A percentile compares a stretch with the other conserved stretches of the same genome.
phyloP scores from a whole-genome alignment of 106 monocot species.

The Iris macrosiphon region DNA sequence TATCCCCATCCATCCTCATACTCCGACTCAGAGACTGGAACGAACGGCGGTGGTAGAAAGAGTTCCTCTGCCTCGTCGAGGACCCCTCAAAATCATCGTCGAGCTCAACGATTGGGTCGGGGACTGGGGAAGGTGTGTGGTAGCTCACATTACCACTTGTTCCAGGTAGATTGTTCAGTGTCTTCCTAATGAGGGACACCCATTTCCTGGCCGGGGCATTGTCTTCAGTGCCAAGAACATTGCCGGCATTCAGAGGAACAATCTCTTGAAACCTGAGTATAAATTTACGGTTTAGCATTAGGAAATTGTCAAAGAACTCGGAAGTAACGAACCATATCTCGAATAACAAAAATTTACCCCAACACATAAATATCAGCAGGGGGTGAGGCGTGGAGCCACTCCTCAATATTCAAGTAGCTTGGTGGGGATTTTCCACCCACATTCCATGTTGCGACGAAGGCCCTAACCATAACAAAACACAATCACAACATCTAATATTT shows the following conservation, averaged over 20 bases:
- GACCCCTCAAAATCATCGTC: slow-evolving; percentile 57
- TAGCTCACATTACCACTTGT: slow-evolving; percentile 33
- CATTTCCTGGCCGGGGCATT: slow-evolving; percentile 76
- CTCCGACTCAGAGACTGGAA: slow-evolving; percentile 53
- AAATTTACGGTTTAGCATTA: background rate
- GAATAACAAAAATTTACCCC: slow-evolving; percentile 33
- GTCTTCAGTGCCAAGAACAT: slow-evolving; percentile 74
- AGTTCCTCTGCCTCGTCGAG: slow-evolving; percentile 23
- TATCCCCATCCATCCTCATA: slow-evolving; percentile 40
- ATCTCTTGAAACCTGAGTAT: slow-evolving; percentile 66
- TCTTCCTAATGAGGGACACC: slow-evolving; percentile 60
- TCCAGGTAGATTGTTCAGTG: slow-evolving; percentile 59
- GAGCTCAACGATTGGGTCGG: slow-evolving; percentile 55
- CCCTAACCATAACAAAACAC: slow-evolving; percentile 16
- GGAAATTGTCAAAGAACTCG: background rate
- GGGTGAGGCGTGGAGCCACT: slow-evolving; percentile 72
- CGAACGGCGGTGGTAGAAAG: slow-evolving; percentile 45
- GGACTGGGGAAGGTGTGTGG: slow-evolving; percentile 53
- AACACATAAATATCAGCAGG: slow-evolving; percentile 76
- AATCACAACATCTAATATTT: background rate
- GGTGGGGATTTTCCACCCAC: slow-evolving; percentile 79
- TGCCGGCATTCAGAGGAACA: slow-evolving; percentile 82
- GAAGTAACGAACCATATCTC: background rate
- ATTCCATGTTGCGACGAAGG: slow-evolving; percentile 78
- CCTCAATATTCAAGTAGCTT: slow-evolving; percentile 55